These are phyloP conservation scores for Trichoderma sp. DNA, from an alignment of 2,329 filamentous ascomycete genomes.

Conservation along the genomic window DNA sequence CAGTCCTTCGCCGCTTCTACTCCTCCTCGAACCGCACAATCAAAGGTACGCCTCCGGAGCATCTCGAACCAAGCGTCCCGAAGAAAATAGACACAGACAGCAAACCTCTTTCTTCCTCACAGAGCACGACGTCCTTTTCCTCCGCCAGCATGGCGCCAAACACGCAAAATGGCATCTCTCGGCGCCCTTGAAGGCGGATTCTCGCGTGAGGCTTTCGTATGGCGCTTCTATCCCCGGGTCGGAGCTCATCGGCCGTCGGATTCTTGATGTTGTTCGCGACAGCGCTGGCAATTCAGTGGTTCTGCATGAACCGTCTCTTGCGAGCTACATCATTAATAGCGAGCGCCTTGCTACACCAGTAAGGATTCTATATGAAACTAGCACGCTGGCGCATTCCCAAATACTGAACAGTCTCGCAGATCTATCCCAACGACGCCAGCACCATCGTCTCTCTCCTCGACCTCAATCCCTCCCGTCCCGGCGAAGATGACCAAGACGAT, in stretches of 20 bases:
- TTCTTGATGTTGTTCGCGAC: constrained; percentile 58
- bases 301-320: constrained; percentile 63
- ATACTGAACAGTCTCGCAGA: constrained; percentile 25
- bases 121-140: constrained; percentile 42
- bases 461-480: constrained; percentile 55
- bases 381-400: background rate
- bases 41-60: constrained; percentile 24
- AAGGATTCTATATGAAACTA: background rate
- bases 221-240: constrained; percentile 47
- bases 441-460: constrained; percentile 75
- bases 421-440: constrained; percentile 70
- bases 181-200: constrained; percentile 32
- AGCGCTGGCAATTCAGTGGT: constrained; percentile 49
- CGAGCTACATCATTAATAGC: constrained; percentile 67
- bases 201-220: constrained; percentile 39
- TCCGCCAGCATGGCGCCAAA: constrained; percentile 38
- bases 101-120: background rate
- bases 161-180: constrained; percentile 40
- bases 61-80: background rate
- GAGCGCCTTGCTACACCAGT: constrained; percentile 69
- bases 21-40: constrained; percentile 30
- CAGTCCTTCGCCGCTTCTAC: constrained; percentile 21
- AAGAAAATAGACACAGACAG: background rate
- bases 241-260: constrained; percentile 61
- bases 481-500: constrained; percentile 32